Percentiles rank a stretch among this genome's conserved stretches.
These are phyloP conservation scores for Solanum clarkiae DNA, from an alignment of 257 asterid species.

Conservation along the genomic window DNA sequence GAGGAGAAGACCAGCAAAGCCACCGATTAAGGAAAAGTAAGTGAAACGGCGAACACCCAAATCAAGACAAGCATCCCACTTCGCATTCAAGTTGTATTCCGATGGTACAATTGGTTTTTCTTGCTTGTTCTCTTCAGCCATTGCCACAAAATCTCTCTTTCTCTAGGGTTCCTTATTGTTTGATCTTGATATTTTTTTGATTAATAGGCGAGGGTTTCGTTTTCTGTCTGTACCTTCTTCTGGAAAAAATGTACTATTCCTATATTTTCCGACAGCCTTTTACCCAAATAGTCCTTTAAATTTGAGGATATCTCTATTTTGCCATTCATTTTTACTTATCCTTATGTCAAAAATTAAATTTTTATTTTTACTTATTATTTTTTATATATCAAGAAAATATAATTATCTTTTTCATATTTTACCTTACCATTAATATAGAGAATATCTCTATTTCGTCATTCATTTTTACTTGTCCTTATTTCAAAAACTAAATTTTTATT, in stretches of 20 bases:
- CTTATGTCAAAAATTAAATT: too few species aligned
- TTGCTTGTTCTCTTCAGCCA: conserved; percentile 43
- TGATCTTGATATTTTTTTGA: not conserved
- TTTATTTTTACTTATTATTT: too few species aligned
- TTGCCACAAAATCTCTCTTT: conserved; percentile 7
- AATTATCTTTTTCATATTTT: too few species aligned
- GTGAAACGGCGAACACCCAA: conserved; percentile 55
- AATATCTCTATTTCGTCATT: too few species aligned
- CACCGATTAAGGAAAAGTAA: conserved; percentile 57
- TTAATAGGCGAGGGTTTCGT: not conserved
- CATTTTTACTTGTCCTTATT: too few species aligned
- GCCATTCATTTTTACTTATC: too few species aligned
- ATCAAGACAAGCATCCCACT: conserved; percentile 75
- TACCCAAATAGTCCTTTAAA: not conserved
- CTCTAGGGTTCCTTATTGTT: not conserved
- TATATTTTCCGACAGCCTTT: not conserved
- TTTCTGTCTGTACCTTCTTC: not conserved
- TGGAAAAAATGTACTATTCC: not conserved
- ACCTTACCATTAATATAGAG: too few species aligned
- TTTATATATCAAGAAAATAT: too few species aligned
- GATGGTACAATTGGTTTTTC: conserved; percentile 6
- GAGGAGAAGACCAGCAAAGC: conserved; percentile 56
- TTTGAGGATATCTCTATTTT: not conserved
- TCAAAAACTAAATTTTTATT: too few species aligned
- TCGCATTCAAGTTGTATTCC: conserved; percentile 50